phyloP scores from a whole-genome alignment of 2,329 filamentous ascomycete genomes.

The Ophiostoma novo-ulmi region DNA sequence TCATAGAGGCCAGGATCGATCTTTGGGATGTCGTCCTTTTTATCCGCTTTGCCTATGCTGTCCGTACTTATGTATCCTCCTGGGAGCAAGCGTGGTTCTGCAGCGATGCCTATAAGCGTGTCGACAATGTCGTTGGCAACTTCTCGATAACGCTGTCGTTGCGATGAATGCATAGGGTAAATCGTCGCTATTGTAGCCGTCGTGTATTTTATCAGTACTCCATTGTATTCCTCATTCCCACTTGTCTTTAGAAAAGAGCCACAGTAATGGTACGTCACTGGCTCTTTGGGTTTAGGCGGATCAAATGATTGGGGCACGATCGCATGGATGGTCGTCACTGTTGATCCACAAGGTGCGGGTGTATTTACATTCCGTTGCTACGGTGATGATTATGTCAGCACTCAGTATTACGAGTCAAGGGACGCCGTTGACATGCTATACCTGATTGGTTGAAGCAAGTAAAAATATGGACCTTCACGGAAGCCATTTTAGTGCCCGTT shows the following conservation, averaged over 20 bases:
- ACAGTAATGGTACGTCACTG: background rate
- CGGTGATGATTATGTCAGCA: slow-evolving; percentile 7
- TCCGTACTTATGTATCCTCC: slow-evolving; percentile 26
- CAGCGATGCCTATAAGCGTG: slow-evolving; percentile 38
- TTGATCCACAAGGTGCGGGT: background rate
- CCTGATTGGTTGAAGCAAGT: background rate
- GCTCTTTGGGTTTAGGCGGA: slow-evolving; percentile 10
- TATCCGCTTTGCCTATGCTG: too few relatives aligned
- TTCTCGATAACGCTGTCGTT: slow-evolving; percentile 30
- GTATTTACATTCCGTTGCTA: slow-evolving; percentile 12
- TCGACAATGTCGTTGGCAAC: slow-evolving; percentile 32
- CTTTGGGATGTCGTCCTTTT: background rate
- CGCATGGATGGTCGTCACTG: background rate
- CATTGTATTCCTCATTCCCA: background rate
- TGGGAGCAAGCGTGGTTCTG: slow-evolving; percentile 44
- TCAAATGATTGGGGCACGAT: slow-evolving; percentile 12
- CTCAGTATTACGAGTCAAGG: background rate
- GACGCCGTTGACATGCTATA: background rate
- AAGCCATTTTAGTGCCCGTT: background rate
- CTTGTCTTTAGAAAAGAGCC: background rate
- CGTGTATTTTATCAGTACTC: background rate
- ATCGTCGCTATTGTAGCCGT: background rate
- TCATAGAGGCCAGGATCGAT: background rate
- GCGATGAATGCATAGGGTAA: slow-evolving; percentile 30
- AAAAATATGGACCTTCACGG: background rate